phyloP scores from a whole-genome alignment of 177 flowering plant species.

The Vitis hybrid region DNA sequence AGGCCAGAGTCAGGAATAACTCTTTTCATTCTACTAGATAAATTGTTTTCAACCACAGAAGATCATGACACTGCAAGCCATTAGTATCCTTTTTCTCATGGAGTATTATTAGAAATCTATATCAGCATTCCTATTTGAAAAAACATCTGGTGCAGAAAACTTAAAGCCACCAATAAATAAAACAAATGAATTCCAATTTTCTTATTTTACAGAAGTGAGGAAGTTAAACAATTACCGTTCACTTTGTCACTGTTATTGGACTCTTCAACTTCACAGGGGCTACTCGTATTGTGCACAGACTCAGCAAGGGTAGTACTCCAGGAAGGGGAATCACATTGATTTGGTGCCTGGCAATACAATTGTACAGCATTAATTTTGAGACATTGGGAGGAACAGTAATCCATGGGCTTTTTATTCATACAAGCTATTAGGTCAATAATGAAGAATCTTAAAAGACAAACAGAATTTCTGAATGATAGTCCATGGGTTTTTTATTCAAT shows the following conservation, averaged over 20 bases:
- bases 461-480: too few relatives aligned
- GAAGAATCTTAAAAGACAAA: too few relatives aligned
- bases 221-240: background rate
- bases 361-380: background rate
- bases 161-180: background rate
- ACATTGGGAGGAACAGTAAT: background rate
- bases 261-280: background rate
- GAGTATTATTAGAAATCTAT: background rate
- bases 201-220: background rate
- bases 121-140: constrained; percentile 4
- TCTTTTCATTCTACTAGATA: background rate
- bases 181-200: background rate
- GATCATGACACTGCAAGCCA: background rate
- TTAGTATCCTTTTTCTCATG: background rate
- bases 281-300: background rate
- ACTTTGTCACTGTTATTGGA: background rate
- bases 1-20: background rate
- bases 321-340: background rate
- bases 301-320: background rate
- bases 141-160: background rate
- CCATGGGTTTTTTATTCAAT: too few relatives aligned
- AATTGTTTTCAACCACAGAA: background rate
- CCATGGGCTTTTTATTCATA: too few relatives aligned
- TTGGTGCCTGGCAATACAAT: background rate
- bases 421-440: background rate